Percentiles rank a stretch among this genome's conserved stretches.
Evolutionary conservation across 805 yeast species (phyloP).

Genomic region (Yamadazyma endophytica): DNA sequence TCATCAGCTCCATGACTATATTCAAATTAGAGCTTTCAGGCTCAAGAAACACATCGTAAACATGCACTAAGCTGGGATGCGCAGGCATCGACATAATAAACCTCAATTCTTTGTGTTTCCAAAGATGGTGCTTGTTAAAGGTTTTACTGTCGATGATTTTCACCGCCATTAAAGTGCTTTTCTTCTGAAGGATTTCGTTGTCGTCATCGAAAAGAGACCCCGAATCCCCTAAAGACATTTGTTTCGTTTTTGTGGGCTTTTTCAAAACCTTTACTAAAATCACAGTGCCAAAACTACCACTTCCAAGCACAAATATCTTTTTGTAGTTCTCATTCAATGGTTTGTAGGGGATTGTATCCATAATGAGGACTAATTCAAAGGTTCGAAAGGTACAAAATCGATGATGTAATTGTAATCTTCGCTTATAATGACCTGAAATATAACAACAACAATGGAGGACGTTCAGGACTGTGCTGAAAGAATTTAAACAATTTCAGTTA

Average conservation of each 20-base stretch:
- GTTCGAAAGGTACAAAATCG: no score
- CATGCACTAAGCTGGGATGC: constrained; percentile 68
- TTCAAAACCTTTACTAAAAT: constrained; percentile 52
- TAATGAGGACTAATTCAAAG: no score
- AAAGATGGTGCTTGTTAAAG: constrained; percentile 26
- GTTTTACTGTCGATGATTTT: constrained; percentile 68
- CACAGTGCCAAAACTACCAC: constrained; percentile 75
- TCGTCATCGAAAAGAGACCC: no score
- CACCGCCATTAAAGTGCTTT: constrained; percentile 66
- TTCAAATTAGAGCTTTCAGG: constrained; percentile 54
- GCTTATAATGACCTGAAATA: no score
- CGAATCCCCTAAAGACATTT: no score
- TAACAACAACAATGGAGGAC: no score
- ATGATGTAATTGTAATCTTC: no score
- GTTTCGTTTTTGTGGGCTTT: no score
- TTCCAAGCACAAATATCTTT: constrained; percentile 54
- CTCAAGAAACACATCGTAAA: constrained; percentile 79
- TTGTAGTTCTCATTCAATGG: constrained; percentile 30
- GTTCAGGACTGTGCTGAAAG: no score
- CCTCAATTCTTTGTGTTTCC: constrained; percentile 56
- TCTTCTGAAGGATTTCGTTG: no score
- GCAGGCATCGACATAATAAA: constrained; percentile 66
- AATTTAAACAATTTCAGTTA: no score
- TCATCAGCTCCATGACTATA: constrained; percentile 87
- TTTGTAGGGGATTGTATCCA: no score